Base-by-base conservation (phyloP, 768 basidiomycete species). In the Hypsizygus marmoreus region DNA sequence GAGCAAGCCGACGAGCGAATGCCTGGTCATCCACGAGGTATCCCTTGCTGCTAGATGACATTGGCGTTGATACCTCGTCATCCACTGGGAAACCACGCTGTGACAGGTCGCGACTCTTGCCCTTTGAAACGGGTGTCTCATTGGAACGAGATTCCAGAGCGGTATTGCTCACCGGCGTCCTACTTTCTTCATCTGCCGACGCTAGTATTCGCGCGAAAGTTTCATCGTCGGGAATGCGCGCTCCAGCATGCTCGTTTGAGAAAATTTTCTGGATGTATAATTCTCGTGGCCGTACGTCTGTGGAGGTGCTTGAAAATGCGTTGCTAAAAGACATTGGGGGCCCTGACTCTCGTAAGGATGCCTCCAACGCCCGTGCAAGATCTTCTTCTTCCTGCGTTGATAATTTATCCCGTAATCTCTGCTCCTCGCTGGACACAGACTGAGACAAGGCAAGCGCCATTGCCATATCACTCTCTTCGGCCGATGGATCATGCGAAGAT, bases 301-400 rank as follows among this genome's bases (percentile, higher is more conserved):
- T 58, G n/a, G 64, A 67, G 9, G 65, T 55, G 17, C 61, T 58
- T 22, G 58, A 55, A 33, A 38, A 43, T 6, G 34, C 49, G 25
- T 48, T 36, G 42, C 47, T 24, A 24, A 28, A 19, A 43, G 12
- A 29, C 10, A 10, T 35, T 4, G 34, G 20, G 35, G 11, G 16
- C 25, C 22, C 28, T 10, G 48, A 32, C 30, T 51, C 46, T 22
- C 43, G 36, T 55, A 73, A 50, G 1, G 84, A 86, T 47, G 75
- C 75, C 52, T 79, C 74, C 46, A 91, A 54, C 0, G 86, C 88
- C 50, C 72, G 72, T 16, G 78, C 79, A 11, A 90, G 67, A 32
- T 88, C 83, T 23, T 81, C 80, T 46, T 88, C 84, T 58, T 90
- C 86, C 51, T 75, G 73, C 43, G 50, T 60, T 5, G 50, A 56